Base-by-base conservation (phyloP, 495 filamentous ascomycete genomes). In the Pyronema domesticum region DNA sequence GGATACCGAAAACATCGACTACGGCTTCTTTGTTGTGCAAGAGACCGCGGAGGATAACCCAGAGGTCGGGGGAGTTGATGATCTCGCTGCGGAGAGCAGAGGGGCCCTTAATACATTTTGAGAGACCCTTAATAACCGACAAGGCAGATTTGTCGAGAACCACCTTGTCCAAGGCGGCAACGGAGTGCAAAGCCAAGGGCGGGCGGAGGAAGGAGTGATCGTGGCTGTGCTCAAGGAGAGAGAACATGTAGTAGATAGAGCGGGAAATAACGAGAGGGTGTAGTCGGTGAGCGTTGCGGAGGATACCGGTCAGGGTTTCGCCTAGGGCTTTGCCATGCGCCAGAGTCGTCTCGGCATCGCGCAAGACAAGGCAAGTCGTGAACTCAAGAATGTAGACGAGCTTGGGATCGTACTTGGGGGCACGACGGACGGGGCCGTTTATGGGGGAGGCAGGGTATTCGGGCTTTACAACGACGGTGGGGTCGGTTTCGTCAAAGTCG, bases 21-120 rank as follows among this genome's bases (percentile, higher is more conserved):
- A 86, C 81, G 0, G 82, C 79, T 42, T 85, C 81, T 11, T 75
- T 63, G 45, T 81, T 74, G 7, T 70, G 69, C 37, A 85, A 77
- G 36, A 99, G 72, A 8, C 78, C 79, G 56, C 85, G 78, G 37
- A 99, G 71, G 40, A 95, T 87, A 13, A 85, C 82, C 91, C 91
- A 99, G 68, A 99, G 95, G 60, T 99, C 93, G 0, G 91, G 91
- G 23, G 89, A 95, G 15, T 85, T 88, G 62, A 89, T 88, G 57
- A 96, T 85, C 68, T 95, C 89, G 57, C 82, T 94, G 54, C 85
- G 78, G 17, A 99, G 74, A 14, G 53, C 65, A 13, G 62, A 55
- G 8, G 49, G 37, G 54, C 83, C 77, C 46, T 80, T 78, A 55
- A 89, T 80, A 62, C 91, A 96, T 15, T 82, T 72, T 30, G 78